These are phyloP conservation scores for Brettanomyces custersianus DNA, from an alignment of 805 yeast genomes.

Conservation along the genomic window DNA sequence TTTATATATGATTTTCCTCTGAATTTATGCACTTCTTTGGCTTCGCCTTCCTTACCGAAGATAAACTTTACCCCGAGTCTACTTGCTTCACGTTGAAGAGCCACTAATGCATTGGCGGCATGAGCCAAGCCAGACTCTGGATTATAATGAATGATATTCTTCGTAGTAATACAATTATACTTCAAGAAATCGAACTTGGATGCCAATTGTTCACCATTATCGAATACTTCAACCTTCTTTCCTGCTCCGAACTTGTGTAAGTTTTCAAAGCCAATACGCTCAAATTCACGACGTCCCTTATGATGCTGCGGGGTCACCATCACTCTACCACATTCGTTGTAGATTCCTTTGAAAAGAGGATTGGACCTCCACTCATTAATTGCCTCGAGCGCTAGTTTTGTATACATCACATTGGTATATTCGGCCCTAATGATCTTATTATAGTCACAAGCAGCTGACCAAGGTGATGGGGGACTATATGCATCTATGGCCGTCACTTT, in stretches of 20 bases:
- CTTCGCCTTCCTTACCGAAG: slow-evolving; percentile 24
- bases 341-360: slow-evolving; percentile 23
- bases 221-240: slow-evolving; percentile 17
- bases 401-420: slow-evolving; percentile 5
- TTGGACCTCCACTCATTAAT: slow-evolving; percentile 26
- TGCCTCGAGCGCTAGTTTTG: slow-evolving; percentile 26
- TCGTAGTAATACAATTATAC: slow-evolving; percentile 7
- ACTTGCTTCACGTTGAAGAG: slow-evolving; percentile 20
- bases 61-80: slow-evolving; percentile 24
- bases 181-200: slow-evolving; percentile 10
- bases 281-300: slow-evolving; percentile 29
- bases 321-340: slow-evolving; percentile 33
- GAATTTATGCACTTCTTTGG: slow-evolving; percentile 7
- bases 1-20: slow-evolving; percentile 12
- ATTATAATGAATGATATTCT: slow-evolving; percentile 22
- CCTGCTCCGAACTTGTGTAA: slow-evolving; percentile 19
- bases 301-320: slow-evolving; percentile 25
- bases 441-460: slow-evolving; percentile 38
- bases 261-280: slow-evolving; percentile 25
- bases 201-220: slow-evolving; percentile 23
- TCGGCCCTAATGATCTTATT: slow-evolving; percentile 26
- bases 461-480: slow-evolving; percentile 34
- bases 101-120: slow-evolving; percentile 28
- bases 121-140: slow-evolving; percentile 34
- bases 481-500: slow-evolving; percentile 28